Percentiles rank a stretch among this genome's conserved stretches.
These are phyloP conservation scores for Cryptococcus sp. DNA, from an alignment of 1,284 basidiomycete genomes.

Conservation along the genomic window DNA sequence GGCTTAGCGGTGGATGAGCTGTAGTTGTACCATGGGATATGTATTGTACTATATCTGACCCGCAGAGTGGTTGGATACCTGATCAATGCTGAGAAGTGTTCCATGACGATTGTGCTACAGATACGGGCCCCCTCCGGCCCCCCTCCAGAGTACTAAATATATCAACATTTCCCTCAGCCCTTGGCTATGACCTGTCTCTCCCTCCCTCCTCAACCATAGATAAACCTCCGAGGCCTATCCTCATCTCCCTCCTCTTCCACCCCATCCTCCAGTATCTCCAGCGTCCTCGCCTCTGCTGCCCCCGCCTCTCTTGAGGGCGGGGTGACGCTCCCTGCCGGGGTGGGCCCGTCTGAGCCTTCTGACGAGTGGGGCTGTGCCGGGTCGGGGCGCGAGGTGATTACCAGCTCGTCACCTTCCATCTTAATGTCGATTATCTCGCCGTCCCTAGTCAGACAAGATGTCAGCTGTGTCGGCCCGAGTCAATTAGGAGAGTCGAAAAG, in stretches of 20 bases:
- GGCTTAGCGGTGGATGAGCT: neutral
- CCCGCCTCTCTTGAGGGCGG: neutral
- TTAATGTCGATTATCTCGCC: slow-evolving; percentile 63
- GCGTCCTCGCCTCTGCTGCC: slow-evolving; percentile 12
- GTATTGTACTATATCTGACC: too few relatives aligned
- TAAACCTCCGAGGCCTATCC: slow-evolving; percentile 8
- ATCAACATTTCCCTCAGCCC: too few relatives aligned
- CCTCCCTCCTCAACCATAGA: slow-evolving; percentile 8
- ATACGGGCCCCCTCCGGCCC: too few relatives aligned
- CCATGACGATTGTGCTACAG: too few relatives aligned
- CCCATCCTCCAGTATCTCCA: slow-evolving; percentile 29
- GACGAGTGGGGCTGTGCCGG: slow-evolving; percentile 7
- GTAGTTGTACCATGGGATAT: too few relatives aligned
- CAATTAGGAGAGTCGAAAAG: slow-evolving; percentile 5
- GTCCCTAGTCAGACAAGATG: slow-evolving; percentile 42
- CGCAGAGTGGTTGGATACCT: too few relatives aligned
- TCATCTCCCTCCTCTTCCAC: slow-evolving; percentile 15
- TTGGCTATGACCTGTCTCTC: too few relatives aligned
- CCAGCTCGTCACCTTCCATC: slow-evolving; percentile 53
- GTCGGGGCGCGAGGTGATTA: slow-evolving; percentile 21
- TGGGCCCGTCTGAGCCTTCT: neutral
- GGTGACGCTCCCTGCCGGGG: neutral
- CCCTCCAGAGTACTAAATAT: too few relatives aligned
- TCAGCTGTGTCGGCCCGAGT: neutral
- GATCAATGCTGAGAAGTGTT: too few relatives aligned